These are phyloP conservation scores for Arthrocladium fulminans DNA, from an alignment of 2,329 filamentous ascomycete species.

Conservation along the genomic window DNA sequence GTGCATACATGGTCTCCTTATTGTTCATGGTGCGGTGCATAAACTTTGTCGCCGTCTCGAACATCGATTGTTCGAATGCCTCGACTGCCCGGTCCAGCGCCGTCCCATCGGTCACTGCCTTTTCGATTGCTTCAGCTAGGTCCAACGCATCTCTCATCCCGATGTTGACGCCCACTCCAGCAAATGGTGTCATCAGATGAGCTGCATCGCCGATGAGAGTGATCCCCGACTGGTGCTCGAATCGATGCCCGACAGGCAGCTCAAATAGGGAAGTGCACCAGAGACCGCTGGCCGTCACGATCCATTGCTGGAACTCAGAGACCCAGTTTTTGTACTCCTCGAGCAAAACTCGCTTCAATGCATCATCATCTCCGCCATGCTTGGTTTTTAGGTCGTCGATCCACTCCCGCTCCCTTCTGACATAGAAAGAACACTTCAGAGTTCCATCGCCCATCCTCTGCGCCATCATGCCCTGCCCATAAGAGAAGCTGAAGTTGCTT, in stretches of 20 bases:
- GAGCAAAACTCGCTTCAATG: conserved; percentile 17
- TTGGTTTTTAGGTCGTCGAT: conserved; percentile 12
- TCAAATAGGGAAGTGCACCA: conserved; percentile 20
- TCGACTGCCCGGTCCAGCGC: conserved; percentile 20
- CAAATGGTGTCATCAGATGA: conserved; percentile 26
- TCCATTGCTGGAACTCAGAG: conserved; percentile 18
- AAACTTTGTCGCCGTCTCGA: conserved; percentile 19
- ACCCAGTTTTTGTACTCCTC: conserved; percentile 21
- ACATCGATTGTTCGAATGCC: conserved; percentile 24
- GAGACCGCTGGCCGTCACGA: conserved; percentile 17
- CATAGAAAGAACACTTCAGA: conserved; percentile 25
- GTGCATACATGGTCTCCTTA: conserved; percentile 22
- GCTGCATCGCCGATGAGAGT: conserved; percentile 27
- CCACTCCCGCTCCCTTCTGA: conserved; percentile 22
- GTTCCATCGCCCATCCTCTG: conserved; percentile 19
- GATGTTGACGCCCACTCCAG: conserved; percentile 27
- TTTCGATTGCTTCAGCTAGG: conserved; percentile 20
- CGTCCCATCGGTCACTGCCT: conserved; percentile 9
- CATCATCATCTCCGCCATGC: conserved; percentile 10
- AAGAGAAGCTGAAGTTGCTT: conserved; percentile 21
- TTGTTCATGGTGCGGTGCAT: conserved; percentile 22
- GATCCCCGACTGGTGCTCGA: conserved; percentile 24
- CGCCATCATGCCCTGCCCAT: conserved; percentile 15
- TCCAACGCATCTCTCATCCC: conserved; percentile 25
- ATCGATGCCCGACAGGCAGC: conserved; percentile 20